A percentile compares a stretch with the other conserved stretches of the same genome.
Evolutionary conservation across 371 early-diverging fungal species (phyloP).

Genomic region (Parasitella parasitica): DNA sequence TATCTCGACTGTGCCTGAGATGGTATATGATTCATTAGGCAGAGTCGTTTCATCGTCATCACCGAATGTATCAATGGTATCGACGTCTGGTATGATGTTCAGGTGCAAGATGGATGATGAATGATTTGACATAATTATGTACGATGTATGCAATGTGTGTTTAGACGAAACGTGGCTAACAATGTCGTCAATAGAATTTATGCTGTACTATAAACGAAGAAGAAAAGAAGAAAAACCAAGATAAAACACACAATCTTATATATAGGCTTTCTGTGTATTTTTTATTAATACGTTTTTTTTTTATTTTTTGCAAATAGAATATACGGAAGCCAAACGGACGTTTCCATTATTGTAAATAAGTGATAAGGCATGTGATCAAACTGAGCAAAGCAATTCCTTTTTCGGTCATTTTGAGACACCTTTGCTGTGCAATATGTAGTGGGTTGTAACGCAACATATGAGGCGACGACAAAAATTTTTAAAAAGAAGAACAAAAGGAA

Average conservation of each 20-base stretch:
- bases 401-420: background rate
- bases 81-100: slow-evolving; percentile 25
- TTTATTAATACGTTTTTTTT: background rate
- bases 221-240: background rate
- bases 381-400: background rate
- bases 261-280: background rate
- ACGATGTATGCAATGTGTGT: background rate
- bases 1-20: slow-evolving; percentile 32
- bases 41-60: slow-evolving; percentile 13
- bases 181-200: background rate
- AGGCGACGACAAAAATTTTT: too few species aligned
- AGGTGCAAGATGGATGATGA: slow-evolving; percentile 2
- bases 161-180: background rate
- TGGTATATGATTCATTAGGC: slow-evolving; percentile 22
- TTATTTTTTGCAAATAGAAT: background rate
- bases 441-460: too few species aligned
- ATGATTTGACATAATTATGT: background rate
- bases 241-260: background rate
- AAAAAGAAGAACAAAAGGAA: too few species aligned
- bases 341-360: background rate
- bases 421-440: too few species aligned
- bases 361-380: background rate
- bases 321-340: background rate
- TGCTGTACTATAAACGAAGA: background rate
- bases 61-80: slow-evolving; percentile 25